A percentile compares a stretch with the other conserved stretches of the same genome.
Conservation (phyloP, 169 alveolate genomes). For the Neospora caninum region DNA sequence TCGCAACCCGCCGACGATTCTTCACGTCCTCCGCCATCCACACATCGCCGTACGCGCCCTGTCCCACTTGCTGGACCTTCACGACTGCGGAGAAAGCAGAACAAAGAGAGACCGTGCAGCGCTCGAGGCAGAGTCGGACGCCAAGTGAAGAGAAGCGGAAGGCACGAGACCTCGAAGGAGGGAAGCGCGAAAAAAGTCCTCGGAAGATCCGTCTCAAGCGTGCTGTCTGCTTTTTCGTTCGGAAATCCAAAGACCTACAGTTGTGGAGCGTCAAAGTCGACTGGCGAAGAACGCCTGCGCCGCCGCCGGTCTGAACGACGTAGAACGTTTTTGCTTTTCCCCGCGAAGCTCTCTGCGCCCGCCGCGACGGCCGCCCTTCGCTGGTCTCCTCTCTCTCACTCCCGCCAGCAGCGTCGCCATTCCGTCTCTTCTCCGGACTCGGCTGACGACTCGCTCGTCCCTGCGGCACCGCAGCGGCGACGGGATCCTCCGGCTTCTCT, state of each 20-base stretch:
- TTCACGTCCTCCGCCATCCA: slow-evolving; percentile 90
- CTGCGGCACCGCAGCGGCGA: not conserved
- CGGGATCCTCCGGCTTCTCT: not conserved
- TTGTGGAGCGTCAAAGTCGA: not conserved
- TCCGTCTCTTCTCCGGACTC: too few species aligned
- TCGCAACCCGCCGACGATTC: slow-evolving; percentile 82
- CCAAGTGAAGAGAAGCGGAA: not conserved
- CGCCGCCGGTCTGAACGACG: not conserved
- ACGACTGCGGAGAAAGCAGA: slow-evolving; percentile 68
- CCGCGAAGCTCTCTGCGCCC: too few species aligned
- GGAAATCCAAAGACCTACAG: not conserved
- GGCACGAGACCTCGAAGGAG: not conserved
- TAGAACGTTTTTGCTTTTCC: not conserved
- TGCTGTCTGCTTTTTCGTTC: too few species aligned
- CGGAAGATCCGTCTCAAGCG: too few species aligned
- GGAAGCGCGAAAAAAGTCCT: not conserved
- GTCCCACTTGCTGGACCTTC: slow-evolving; percentile 89
- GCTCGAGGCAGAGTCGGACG: not conserved
- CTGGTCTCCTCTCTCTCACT: not conserved
- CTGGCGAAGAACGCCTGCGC: not conserved
- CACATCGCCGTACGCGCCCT: slow-evolving; percentile 92
- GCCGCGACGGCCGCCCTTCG: too few species aligned
- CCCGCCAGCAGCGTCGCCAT: too few species aligned
- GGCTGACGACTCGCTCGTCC: too few species aligned
- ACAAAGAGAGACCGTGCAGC: not conserved